Evolutionary conservation across 495 filamentous ascomycete genomes (phyloP), one percentile per base, ranked within the genome.

Genomic region (Xanthoparmelia taractica): DNA sequence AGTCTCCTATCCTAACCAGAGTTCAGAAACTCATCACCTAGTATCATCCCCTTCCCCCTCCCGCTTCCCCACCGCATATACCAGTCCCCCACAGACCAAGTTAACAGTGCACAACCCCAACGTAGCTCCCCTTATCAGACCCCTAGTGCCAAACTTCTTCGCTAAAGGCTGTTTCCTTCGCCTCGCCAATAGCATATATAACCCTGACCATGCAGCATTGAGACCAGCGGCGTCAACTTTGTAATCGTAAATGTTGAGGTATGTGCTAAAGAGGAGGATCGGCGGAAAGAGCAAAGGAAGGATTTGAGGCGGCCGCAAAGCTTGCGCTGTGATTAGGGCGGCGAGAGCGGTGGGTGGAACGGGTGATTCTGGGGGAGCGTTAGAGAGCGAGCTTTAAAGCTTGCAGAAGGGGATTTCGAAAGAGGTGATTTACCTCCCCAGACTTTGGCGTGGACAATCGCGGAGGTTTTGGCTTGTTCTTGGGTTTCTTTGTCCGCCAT

Each of bases 261-360:
- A 97, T 75, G 85, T 88, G 61, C 84, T 83, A 78, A 96, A 91
- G 61, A 95, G 79, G n/a, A 97, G 83, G 61, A 92, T 77, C 0
- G 91, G 89, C 40, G 91, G 81, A 77, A 96, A 90, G 67, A 90
- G 76, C 79, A 95, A 84, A 2, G 91, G 90, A 2, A 94, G 77
- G 17, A 79, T 67, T 69, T 88, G 87, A 71, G 88, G 82, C 10
- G 92, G 92, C 10, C 88, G 88, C 61, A 80, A 75, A 75, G 92
- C 85, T 65, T 92, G 88, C 27, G 89, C 84, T 8, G 85, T 82
- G 64, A 95, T 85, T 57, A 96, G 83, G 15, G 90, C 87, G 48
- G 90, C 90, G 52, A 93, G 86, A 23, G 87, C 76, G 37, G 86
- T 88, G 10, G 92, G 85, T 18, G 92, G 87, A 36, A 96, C 77